Conservation (phyloP, 768 basidiomycete species). For the Naganishia vaughanmartiniae region DNA sequence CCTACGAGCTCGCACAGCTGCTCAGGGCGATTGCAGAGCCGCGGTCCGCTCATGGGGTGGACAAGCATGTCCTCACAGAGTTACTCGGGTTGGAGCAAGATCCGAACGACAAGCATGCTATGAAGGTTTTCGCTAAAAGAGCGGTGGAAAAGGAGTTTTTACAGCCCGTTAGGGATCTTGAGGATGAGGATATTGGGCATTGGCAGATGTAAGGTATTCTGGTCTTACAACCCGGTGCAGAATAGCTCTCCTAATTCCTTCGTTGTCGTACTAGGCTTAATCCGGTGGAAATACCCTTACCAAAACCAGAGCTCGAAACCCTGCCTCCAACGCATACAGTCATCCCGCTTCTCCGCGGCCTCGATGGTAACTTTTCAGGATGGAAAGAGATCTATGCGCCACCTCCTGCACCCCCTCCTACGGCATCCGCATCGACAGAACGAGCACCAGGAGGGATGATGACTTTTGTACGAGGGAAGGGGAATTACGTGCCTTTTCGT, state of each 20-base stretch:
- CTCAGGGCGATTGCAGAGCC: conserved; percentile 18
- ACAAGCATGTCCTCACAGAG: conserved; percentile 16
- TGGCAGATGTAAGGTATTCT: conserved; percentile 72
- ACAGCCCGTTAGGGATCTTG: conserved; percentile 65
- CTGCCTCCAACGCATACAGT: conserved; percentile 47
- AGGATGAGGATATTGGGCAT: conserved; percentile 68
- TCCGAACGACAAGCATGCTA: background rate
- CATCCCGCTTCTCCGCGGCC: conserved; percentile 41
- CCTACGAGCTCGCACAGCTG: conserved; percentile 12
- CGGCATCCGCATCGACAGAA: conserved; percentile 70
- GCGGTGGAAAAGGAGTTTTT: conserved; percentile 75
- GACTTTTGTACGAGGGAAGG: conserved; percentile 89
- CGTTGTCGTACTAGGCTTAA: conserved; percentile 22
- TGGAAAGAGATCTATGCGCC: conserved; percentile 33
- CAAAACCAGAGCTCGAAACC: conserved; percentile 49
- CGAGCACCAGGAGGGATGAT: conserved; percentile 63
- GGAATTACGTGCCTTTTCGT: conserved; percentile 86
- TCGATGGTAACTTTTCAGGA: conserved; percentile 42
- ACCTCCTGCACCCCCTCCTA: conserved; percentile 26
- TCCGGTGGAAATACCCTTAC: conserved; percentile 61
- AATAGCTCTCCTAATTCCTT: background rate
- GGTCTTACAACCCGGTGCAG: background rate
- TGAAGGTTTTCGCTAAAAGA: conserved; percentile 33
- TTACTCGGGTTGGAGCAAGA: conserved; percentile 12
- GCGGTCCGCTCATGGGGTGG: conserved; percentile 8